Conservation (phyloP, 495 filamentous ascomycete species). For the Collariella sp. region DNA sequence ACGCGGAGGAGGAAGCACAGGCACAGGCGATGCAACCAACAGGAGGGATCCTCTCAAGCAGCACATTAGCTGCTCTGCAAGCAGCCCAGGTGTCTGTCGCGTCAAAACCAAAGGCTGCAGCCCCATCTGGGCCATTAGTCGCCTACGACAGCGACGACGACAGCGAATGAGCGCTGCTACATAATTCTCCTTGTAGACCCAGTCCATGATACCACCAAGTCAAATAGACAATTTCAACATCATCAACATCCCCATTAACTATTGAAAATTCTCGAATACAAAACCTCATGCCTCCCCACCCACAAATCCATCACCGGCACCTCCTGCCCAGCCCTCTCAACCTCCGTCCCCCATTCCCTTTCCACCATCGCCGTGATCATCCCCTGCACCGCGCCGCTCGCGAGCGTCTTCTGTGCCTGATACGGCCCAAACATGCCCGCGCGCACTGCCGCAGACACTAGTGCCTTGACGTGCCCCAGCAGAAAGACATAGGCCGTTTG, state of each 20-base stretch:
- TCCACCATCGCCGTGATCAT: slow-evolving; percentile 54
- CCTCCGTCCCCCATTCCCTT: slow-evolving; percentile 45
- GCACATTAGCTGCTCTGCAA: slow-evolving; percentile 66
- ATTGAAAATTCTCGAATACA: slow-evolving; percentile 97
- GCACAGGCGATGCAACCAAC: slow-evolving; percentile 14
- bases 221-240: background rate
- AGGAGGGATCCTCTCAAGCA: slow-evolving; percentile 69
- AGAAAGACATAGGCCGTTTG: slow-evolving; percentile 78
- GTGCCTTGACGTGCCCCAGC: slow-evolving; percentile 77
- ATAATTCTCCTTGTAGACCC: background rate
- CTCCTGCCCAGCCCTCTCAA: slow-evolving; percentile 77
- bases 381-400: slow-evolving; percentile 51
- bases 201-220: slow-evolving; percentile 2
- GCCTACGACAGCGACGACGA: slow-evolving; percentile 89
- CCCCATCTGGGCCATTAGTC: slow-evolving; percentile 61
- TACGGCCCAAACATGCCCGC: slow-evolving; percentile 89
- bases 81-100: slow-evolving; percentile 42
- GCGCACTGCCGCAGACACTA: slow-evolving; percentile 81
- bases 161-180: slow-evolving; percentile 34
- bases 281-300: slow-evolving; percentile 86
- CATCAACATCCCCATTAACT: slow-evolving; percentile 26
- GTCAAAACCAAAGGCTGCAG: slow-evolving; percentile 38
- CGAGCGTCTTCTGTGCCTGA: slow-evolving; percentile 73
- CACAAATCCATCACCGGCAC: slow-evolving; percentile 87
- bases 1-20: slow-evolving; percentile 35